Evolutionary conservation across 441 rosid genomes (phyloP), one percentile per base, ranked within the genome.

Genomic region (Hura crepitans): DNA sequence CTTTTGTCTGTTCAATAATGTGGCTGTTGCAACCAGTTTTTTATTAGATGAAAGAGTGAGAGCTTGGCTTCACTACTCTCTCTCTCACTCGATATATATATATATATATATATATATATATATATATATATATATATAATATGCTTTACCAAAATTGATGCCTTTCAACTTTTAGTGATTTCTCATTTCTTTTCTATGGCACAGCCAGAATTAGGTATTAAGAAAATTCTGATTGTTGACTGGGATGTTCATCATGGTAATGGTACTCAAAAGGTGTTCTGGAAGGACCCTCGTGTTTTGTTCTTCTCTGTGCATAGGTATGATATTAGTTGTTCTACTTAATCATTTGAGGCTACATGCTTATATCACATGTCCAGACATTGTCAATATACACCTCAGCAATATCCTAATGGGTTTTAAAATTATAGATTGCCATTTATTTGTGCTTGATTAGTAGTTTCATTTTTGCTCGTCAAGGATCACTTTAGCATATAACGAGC

Each of bases 181-280:
- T 35, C 22, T 65, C 37, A 27, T 57, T 46, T 35, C 70, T 63
- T 62, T 66, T 68, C 46, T 15, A 23, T 45, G 43, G 47, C 71
- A 70, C 87, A 85, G 92, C 87, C 87, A 9, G 94, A 88, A 71
- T 75, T 94, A 77, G 90, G 92, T 72, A 57, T 92, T 68, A 90
- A 87, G 65, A 92, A 81, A 81, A 89, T 95, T 72, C 75, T 95
- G 79, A 82, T 95, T 76, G 98, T 90, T 78, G 99, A 92, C 78
- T 92, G 99, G 99, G 99, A 95, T 84, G 96, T 92, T 61, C 99
- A 95, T 80, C 98, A 95, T 27, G 99, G 99, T 67, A 95, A 95
- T 73, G 96, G 96, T 64, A 95, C 97, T 33, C 97, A 92, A 79
- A 92, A 89, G 82, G 81, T 82, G 79, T 95, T 95, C 77, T 90